phyloP scores from a whole-genome alignment of 1,284 basidiomycete genomes.

The Meripilus lineatus region DNA sequence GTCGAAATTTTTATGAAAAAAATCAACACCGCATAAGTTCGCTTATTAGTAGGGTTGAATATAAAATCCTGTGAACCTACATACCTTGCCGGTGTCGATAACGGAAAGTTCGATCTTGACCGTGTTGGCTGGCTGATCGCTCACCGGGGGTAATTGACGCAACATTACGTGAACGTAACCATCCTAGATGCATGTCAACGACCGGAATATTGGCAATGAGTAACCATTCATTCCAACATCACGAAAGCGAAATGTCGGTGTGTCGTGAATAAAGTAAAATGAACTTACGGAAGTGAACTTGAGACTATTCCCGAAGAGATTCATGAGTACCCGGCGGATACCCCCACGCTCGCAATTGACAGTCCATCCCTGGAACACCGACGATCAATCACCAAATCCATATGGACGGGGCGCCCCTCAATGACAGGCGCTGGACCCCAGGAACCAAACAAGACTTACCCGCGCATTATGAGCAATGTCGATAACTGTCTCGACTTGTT shows the following conservation, averaged over 20 bases:
- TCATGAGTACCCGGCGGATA: conserved; percentile 90
- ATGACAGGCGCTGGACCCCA: background rate
- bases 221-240: background rate
- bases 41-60: no score
- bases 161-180: conserved; percentile 88
- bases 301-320: conserved; percentile 91
- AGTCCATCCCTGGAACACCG: conserved; percentile 72
- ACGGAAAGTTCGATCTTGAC: conserved; percentile 85
- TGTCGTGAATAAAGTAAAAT: conserved; percentile 1
- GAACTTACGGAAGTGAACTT: conserved; percentile 78
- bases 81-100: conserved; percentile 84
- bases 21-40: no score
- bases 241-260: background rate
- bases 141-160: conserved; percentile 60
- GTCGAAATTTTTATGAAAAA: background rate
- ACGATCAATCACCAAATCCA: conserved; percentile 1
- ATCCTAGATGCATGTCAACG: conserved; percentile 44
- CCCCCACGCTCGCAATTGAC: conserved; percentile 91
- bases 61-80: no score
- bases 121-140: conserved; percentile 47
- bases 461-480: conserved; percentile 74
- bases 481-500: conserved; percentile 81
- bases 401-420: no score
- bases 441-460: conserved; percentile 36
- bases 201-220: background rate